phyloP scores from a whole-genome alignment of 2,329 filamentous ascomycete genomes.

The Colletotrichum siamense region DNA sequence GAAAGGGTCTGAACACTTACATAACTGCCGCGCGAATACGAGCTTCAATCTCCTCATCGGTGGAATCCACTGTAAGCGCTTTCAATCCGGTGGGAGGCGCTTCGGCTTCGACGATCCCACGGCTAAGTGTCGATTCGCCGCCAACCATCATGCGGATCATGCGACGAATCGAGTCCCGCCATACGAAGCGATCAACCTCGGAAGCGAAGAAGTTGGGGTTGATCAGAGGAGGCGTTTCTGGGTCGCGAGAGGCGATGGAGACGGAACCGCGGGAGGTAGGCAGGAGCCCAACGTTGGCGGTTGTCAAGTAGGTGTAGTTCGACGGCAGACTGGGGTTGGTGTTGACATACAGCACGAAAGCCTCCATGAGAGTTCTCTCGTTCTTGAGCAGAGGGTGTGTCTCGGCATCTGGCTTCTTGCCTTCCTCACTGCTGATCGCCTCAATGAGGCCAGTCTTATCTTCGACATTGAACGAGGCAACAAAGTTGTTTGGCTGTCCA shows the following conservation, averaged over 20 bases:
- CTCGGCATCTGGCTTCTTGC: constrained; percentile 31
- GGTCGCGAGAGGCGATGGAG: constrained; percentile 23
- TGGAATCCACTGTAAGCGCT: background rate
- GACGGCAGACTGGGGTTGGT: constrained; percentile 2
- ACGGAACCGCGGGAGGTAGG: constrained; percentile 33
- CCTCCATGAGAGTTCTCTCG: constrained; percentile 29
- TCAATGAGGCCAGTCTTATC: constrained; percentile 29
- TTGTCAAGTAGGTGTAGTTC: constrained; percentile 26
- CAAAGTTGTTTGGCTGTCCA: constrained; percentile 42
- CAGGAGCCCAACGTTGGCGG: constrained; percentile 26
- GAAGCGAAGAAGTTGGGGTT: constrained; percentile 36
- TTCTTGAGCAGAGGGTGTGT: constrained; percentile 36
- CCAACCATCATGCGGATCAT: constrained; percentile 26
- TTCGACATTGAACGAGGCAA: constrained; percentile 33
- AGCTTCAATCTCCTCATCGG: background rate
- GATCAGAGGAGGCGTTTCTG: constrained; percentile 25
- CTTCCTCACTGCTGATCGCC: constrained; percentile 39
- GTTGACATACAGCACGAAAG: constrained; percentile 25
- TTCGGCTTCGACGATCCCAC: background rate
- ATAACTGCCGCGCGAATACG: background rate
- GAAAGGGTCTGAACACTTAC: background rate
- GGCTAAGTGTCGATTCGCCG: constrained; percentile 23
- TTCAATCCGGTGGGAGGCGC: background rate
- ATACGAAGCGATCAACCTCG: constrained; percentile 32
- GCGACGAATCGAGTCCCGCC: constrained; percentile 29